Conservation (phyloP, 179 eudicot genomes). For the Beta lomatogona region DNA sequence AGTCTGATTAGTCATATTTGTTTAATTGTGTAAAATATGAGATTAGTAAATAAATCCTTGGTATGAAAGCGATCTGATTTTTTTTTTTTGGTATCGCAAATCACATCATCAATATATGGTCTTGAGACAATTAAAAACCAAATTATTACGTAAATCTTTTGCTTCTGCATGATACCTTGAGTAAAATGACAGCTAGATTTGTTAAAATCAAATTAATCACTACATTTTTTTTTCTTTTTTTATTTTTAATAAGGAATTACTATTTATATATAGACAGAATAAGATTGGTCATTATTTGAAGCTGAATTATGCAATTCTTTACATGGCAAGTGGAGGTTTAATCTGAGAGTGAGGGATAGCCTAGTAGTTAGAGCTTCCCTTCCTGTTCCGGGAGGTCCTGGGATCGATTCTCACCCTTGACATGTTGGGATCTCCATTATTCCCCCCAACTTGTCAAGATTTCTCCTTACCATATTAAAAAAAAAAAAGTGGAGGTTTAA, state of each 20-base stretch:
- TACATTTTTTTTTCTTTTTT: neutral
- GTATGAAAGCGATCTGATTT: conserved; percentile 22
- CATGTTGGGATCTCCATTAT: too few relatives aligned
- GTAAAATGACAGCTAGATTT: conserved; percentile 27
- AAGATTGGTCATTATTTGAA: conserved; percentile 17
- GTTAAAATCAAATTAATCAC: conserved; percentile 4
- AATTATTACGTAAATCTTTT: conserved; percentile 32
- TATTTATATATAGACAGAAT: neutral
- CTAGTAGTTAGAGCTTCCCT: too few relatives aligned
- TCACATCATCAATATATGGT: conserved; percentile 17
- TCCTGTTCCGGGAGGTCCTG: too few relatives aligned
- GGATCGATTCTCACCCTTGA: too few relatives aligned
- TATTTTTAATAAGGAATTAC: too few relatives aligned
- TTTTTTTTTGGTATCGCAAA: conserved; percentile 15
- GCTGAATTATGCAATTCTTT: conserved; percentile 21
- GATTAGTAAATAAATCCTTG: conserved; percentile 8
- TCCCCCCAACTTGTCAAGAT: too few relatives aligned
- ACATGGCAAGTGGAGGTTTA: conserved; percentile 19
- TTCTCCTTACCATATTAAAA: too few relatives aligned
- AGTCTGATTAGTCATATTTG: neutral
- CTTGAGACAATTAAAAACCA: conserved; percentile 27
- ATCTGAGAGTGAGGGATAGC: too few relatives aligned
- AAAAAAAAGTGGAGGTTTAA: conserved; percentile 15
- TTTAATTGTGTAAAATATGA: neutral
- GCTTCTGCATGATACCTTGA: conserved; percentile 28